A percentile compares a stretch with the other conserved stretches of the same genome.
Conservation (phyloP, 2,329 filamentous ascomycete genomes). For the Pseudogymnoascus sp. region DNA sequence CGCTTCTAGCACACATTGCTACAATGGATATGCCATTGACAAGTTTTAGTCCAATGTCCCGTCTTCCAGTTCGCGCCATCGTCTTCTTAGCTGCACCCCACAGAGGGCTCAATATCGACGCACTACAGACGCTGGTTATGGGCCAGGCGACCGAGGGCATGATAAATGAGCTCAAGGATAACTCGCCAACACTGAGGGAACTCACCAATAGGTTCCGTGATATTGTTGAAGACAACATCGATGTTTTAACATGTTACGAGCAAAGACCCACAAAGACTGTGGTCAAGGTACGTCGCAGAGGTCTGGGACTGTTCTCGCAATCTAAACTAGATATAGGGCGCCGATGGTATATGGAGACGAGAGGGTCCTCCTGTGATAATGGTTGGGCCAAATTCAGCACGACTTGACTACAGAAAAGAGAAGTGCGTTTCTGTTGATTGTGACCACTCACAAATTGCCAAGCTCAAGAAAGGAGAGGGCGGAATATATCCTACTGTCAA, state of each 20-base stretch:
- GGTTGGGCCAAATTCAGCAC: slow-evolving; percentile 14
- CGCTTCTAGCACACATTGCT: neutral
- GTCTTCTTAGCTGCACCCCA: slow-evolving; percentile 24
- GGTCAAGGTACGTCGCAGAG: slow-evolving; percentile 10
- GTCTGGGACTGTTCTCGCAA: neutral
- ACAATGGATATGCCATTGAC: neutral
- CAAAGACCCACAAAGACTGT: slow-evolving; percentile 16
- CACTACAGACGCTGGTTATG: slow-evolving; percentile 19
- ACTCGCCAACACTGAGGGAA: slow-evolving; percentile 15
- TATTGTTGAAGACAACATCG: slow-evolving; percentile 12
- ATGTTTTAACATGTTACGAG: slow-evolving; percentile 20
- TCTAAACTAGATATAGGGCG: neutral
- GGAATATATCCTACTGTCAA: slow-evolving; percentile 9
- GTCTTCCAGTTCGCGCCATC: slow-evolving; percentile 13
- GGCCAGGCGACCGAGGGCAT: slow-evolving; percentile 15
- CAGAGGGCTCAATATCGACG: slow-evolving; percentile 19
- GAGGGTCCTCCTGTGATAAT: slow-evolving; percentile 15
- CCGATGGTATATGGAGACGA: slow-evolving; percentile 17
- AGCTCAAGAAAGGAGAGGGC: slow-evolving; percentile 11
- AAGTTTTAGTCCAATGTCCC: neutral
- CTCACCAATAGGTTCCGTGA: slow-evolving; percentile 17
- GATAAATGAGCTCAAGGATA: slow-evolving; percentile 18
- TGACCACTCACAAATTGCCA: slow-evolving; percentile 18
- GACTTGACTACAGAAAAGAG: slow-evolving; percentile 12
- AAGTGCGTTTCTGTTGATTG: slow-evolving; percentile 12